Evolutionary conservation across 2,329 filamentous ascomycete species (phyloP).

Genomic region (Acarospora socialis): DNA sequence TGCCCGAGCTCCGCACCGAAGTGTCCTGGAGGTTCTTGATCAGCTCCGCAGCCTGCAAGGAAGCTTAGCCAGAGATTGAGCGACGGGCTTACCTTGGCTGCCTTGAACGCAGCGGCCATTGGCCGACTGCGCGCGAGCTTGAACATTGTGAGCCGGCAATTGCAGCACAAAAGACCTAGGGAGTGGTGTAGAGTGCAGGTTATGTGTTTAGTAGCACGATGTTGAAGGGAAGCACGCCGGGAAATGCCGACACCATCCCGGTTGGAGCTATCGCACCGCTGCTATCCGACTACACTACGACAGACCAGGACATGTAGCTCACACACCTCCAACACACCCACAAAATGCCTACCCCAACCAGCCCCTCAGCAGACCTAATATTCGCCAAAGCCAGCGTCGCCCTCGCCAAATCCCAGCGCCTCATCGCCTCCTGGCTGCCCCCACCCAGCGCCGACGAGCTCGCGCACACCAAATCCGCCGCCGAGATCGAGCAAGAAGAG

Average conservation of each 20-base stretch:
- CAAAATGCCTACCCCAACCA: no score
- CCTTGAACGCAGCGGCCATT: conserved; percentile 64
- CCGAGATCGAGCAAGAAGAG: conserved; percentile 33
- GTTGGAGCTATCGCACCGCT: conserved; percentile 8
- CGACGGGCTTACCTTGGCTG: conserved; percentile 51
- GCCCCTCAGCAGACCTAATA: conserved; percentile 37
- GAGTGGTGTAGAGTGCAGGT: background rate
- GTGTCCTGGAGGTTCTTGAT: conserved; percentile 46
- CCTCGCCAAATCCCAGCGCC: conserved; percentile 38
- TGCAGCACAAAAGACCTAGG: background rate
- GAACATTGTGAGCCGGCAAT: conserved; percentile 52
- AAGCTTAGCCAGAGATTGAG: conserved; percentile 15
- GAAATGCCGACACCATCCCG: conserved; percentile 15
- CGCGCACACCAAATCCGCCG: conserved; percentile 20
- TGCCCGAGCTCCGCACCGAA: conserved; percentile 39
- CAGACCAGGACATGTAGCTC: no score
- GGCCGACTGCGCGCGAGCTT: conserved; percentile 71
- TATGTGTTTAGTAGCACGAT: background rate
- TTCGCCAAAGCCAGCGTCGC: conserved; percentile 40
- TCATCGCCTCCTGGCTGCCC: conserved; percentile 43
- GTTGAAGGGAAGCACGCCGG: conserved; percentile 1
- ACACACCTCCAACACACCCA: no score
- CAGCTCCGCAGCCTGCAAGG: conserved; percentile 30
- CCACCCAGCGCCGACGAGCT: conserved; percentile 27
- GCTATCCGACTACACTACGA: background rate